Base-by-base conservation (phyloP, 345 rosid species). In the Geranium rotundifolium region DNA sequence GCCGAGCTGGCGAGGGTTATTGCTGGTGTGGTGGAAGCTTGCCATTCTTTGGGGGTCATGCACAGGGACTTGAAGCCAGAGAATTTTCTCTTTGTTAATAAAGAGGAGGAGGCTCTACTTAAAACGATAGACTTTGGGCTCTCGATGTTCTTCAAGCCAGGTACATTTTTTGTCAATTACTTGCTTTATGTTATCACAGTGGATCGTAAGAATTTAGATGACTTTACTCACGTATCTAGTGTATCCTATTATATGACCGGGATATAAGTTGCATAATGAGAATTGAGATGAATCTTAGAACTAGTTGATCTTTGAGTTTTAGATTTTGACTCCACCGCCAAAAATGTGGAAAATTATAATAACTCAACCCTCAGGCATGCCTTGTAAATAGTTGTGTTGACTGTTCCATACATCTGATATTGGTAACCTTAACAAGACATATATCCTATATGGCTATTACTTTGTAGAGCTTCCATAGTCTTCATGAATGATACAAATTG, bases 51-150 rank as follows among this genome's bases (percentile, higher is more conserved):
- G 2, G 98, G 98, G 39, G 98, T 92, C 18, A 92, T 90, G 96
- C 98, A 92, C 60, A 73, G 98, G 62, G 98, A 92, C 72, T 81
- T 92, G 75, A 92, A 92, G 84, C 98, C 98, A 14, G 98, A 92
- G 80, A 92, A 92, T 77, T 92, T 92, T 69, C 88, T 92, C 49
- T 92, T 92, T 70, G 73, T 82, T 0, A 71, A 27, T 63, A 80
- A 85, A 2, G 79, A 82, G 46, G 98, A 92, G 79, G 95, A 89
- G 4, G 71, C 95, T 8, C 71, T 80, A 0, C 88, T 92, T 17
- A 92, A 92, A 65, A 82, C 93, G 4, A 92, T 92, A 4, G 98
- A 92, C 58, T 92, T 92, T 71, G 98, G 98, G 31, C 90, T 92
- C 75, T 92, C 98, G 2, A 76, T 85, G 67, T 92, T 89, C 82